Evolutionary conservation across 176 grass and related monocot genomes (phyloP).

Genomic region (Chrysopogon serrulatus): DNA sequence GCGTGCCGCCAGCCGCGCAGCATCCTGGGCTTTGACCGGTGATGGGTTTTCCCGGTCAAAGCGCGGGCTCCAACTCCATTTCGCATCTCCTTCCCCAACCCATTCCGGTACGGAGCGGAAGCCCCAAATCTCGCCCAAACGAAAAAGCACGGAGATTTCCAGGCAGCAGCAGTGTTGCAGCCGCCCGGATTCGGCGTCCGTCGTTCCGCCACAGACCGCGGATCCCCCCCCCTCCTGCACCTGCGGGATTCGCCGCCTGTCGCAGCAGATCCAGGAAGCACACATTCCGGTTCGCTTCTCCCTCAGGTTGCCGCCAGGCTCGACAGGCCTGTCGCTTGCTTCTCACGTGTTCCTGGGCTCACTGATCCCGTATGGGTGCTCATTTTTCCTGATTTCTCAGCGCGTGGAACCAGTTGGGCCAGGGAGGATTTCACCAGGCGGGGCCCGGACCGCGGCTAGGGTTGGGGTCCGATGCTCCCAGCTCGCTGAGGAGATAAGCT

Average conservation of each 20-base stretch:
- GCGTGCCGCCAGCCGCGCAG: neutral
- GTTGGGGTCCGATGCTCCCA: constrained; percentile 10
- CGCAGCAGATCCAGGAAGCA: constrained; percentile 24
- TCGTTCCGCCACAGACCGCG: neutral
- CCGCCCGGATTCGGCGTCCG: neutral
- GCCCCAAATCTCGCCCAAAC: neutral
- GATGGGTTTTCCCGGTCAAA: constrained; percentile 10
- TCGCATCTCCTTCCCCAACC: neutral
- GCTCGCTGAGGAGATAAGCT: neutral
- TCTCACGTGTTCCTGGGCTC: neutral
- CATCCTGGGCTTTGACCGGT: neutral
- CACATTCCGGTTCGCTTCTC: neutral
- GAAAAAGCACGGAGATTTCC: neutral
- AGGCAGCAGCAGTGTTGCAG: neutral
- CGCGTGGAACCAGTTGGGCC: neutral
- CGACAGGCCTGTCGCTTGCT: neutral
- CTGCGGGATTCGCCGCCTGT: neutral
- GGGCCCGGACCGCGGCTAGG: neutral
- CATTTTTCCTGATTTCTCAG: neutral
- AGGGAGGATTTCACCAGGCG: neutral
- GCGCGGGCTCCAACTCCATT: neutral
- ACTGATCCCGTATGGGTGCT: neutral
- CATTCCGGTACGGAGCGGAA: neutral
- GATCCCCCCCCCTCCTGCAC: neutral
- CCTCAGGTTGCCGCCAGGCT: neutral